A percentile compares a stretch with the other conserved stretches of the same genome.
Evolutionary conservation across 768 basidiomycete genomes (phyloP).

Genomic region (Xerocomus brunneocitrinus): DNA sequence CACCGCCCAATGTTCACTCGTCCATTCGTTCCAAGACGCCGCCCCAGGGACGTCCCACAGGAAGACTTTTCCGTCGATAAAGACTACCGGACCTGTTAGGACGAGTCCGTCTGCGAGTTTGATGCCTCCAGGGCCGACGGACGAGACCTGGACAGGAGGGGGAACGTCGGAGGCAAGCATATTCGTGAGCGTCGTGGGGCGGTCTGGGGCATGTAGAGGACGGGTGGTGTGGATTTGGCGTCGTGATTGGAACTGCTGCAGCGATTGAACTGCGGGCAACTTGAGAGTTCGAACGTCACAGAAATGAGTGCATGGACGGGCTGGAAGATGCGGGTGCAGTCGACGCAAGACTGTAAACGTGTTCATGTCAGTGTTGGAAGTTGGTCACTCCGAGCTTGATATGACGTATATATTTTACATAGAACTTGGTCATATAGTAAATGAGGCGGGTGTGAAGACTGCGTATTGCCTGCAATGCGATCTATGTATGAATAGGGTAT

Average conservation of each 20-base stretch:
- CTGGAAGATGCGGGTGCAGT: no score
- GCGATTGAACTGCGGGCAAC: background rate
- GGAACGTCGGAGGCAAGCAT: constrained; percentile 67
- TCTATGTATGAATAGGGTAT: background rate
- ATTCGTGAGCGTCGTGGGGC: constrained; percentile 49
- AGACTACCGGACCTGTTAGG: constrained; percentile 72
- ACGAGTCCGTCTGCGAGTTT: constrained; percentile 74
- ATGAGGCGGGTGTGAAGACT: background rate
- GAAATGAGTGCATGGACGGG: no score
- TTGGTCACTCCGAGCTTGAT: no score
- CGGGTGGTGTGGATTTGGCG: constrained; percentile 17
- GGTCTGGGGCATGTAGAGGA: constrained; percentile 9
- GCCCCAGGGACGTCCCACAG: constrained; percentile 77
- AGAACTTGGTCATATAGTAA: no score
- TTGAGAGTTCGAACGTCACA: no score
- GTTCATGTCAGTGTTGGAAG: background rate
- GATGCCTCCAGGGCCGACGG: constrained; percentile 60
- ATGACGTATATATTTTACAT: no score
- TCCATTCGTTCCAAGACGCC: constrained; percentile 66
- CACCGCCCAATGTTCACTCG: constrained; percentile 65
- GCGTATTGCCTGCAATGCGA: background rate
- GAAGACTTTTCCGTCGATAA: constrained; percentile 81
- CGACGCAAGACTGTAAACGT: background rate
- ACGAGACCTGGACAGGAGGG: constrained; percentile 67
- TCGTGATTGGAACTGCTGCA: background rate